Evolutionary conservation across 2,329 filamentous ascomycete genomes (phyloP).

Genomic region (Albifimbria verrucaria): DNA sequence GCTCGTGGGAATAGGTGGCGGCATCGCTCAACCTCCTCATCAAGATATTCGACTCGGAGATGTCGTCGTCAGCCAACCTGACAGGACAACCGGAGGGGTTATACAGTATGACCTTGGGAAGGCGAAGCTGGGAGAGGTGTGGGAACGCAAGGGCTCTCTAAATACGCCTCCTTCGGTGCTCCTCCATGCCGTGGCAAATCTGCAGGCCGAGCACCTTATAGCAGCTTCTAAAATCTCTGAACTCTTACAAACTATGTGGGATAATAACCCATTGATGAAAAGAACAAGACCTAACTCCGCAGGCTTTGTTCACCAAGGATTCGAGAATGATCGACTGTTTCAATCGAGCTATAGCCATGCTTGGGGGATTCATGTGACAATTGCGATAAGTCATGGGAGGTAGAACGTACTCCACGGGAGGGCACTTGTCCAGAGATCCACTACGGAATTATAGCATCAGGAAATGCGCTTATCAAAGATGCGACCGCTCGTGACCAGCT

Average conservation of each 20-base stretch:
- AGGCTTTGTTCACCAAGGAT: conserved; percentile 11
- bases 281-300: conserved; percentile 1
- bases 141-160: conserved; percentile 8
- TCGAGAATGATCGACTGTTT: conserved; percentile 13
- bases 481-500: too few relatives aligned
- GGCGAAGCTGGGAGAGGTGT: not conserved
- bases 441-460: conserved; percentile 20
- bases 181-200: conserved; percentile 1
- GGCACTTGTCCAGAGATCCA: conserved; percentile 11
- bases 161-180: conserved; percentile 12
- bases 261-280: conserved; percentile 4
- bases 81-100: conserved; percentile 11
- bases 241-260: conserved; percentile 5
- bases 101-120: conserved; percentile 22
- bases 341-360: conserved; percentile 4
- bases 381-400: not conserved
- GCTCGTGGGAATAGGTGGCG: conserved; percentile 41
- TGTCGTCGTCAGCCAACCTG: too few relatives aligned
- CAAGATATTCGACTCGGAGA: conserved; percentile 24
- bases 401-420: conserved; percentile 3
- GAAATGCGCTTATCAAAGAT: too few relatives aligned
- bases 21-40: conserved; percentile 3
- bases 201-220: conserved; percentile 13
- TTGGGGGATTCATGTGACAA: too few relatives aligned
- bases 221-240: not conserved